Percentiles rank a stretch among this genome's conserved stretches.
Conservation (phyloP, 2,329 filamentous ascomycete genomes). For the Aaosphaeria pasadenensis region DNA sequence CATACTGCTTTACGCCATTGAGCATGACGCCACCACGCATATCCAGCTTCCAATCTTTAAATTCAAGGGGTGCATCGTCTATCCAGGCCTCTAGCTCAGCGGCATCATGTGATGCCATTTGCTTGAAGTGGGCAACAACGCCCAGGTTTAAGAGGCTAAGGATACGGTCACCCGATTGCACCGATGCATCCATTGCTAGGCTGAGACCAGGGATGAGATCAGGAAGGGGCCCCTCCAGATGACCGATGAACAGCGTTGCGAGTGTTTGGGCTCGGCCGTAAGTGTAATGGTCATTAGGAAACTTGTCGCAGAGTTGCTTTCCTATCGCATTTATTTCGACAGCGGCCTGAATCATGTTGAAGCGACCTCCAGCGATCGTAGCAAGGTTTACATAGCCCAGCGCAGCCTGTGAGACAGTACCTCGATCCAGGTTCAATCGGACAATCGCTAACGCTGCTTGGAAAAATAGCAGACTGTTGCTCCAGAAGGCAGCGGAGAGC, state of each 20-base stretch:
- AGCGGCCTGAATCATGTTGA: slow-evolving; percentile 68
- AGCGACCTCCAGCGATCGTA: slow-evolving; percentile 65
- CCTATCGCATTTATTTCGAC: slow-evolving; percentile 62
- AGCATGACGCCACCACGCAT: slow-evolving; percentile 69
- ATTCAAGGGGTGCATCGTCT: slow-evolving; percentile 69
- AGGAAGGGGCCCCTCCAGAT: slow-evolving; percentile 62
- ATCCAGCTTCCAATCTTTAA: slow-evolving; percentile 69
- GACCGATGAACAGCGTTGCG: slow-evolving; percentile 67
- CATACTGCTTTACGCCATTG: slow-evolving; percentile 63
- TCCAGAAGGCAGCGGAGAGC: slow-evolving; percentile 70
- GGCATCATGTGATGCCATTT: slow-evolving; percentile 68
- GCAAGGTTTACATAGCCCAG: slow-evolving; percentile 67
- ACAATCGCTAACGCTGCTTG: slow-evolving; percentile 66
- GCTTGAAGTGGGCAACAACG: slow-evolving; percentile 62
- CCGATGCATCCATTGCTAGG: slow-evolving; percentile 62
- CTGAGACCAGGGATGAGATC: slow-evolving; percentile 61
- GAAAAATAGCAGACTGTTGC: slow-evolving; percentile 68
- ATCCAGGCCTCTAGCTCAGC: slow-evolving; percentile 69
- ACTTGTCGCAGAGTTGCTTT: slow-evolving; percentile 62
- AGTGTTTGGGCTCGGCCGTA: slow-evolving; percentile 67
- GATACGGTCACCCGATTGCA: slow-evolving; percentile 66
- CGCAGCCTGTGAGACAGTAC: slow-evolving; percentile 67
- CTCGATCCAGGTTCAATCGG: slow-evolving; percentile 61
- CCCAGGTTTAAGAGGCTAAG: slow-evolving; percentile 71
- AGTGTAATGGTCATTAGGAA: slow-evolving; percentile 55